Evolutionary conservation across 2,329 filamentous ascomycete species (phyloP).

Genomic region (Cucurbitaria berberidis): DNA sequence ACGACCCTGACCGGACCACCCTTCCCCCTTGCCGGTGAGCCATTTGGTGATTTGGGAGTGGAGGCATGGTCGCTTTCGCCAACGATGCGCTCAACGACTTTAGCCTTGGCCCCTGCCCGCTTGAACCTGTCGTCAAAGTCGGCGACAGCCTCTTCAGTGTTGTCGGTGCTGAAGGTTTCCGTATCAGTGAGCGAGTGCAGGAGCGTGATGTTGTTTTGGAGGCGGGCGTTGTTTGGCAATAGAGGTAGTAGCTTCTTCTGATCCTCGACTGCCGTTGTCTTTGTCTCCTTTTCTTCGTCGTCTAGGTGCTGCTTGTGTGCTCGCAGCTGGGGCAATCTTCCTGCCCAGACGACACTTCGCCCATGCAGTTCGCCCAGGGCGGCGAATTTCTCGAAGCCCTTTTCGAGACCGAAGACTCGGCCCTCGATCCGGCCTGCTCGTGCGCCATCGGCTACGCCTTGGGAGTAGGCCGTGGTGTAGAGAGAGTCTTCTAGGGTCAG

Average conservation of each 20-base stretch:
- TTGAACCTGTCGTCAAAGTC: constrained; percentile 91
- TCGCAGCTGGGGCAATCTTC: constrained; percentile 60
- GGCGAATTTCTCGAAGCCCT: constrained; percentile 90
- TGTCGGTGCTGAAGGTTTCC: constrained; percentile 76
- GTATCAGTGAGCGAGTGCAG: constrained; percentile 81
- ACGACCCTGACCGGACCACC: constrained; percentile 19
- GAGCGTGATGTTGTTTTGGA: constrained; percentile 77
- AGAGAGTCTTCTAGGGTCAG: constrained; percentile 70
- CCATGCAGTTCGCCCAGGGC: constrained; percentile 81
- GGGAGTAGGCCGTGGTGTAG: constrained; percentile 80
- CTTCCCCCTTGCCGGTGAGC: constrained; percentile 41
- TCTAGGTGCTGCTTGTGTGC: too few relatives aligned
- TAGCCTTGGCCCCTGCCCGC: constrained; percentile 80
- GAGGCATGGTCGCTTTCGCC: constrained; percentile 40
- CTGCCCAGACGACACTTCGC: constrained; percentile 82
- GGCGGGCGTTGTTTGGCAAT: constrained; percentile 65
- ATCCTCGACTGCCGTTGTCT: too few relatives aligned
- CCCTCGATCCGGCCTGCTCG: constrained; percentile 85
- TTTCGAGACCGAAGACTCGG: constrained; percentile 86
- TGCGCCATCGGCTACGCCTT: constrained; percentile 77
- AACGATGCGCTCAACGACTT: constrained; percentile 78
- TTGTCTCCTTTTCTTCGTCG: too few relatives aligned
- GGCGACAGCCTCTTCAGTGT: constrained; percentile 85
- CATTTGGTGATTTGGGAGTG: constrained; percentile 13
- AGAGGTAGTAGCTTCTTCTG: constrained; percentile 53